Percentiles rank a stretch among this genome's conserved stretches.
Evolutionary conservation across 1,284 basidiomycete species (phyloP).

Genomic region (Sanghuangporus sanghuang): DNA sequence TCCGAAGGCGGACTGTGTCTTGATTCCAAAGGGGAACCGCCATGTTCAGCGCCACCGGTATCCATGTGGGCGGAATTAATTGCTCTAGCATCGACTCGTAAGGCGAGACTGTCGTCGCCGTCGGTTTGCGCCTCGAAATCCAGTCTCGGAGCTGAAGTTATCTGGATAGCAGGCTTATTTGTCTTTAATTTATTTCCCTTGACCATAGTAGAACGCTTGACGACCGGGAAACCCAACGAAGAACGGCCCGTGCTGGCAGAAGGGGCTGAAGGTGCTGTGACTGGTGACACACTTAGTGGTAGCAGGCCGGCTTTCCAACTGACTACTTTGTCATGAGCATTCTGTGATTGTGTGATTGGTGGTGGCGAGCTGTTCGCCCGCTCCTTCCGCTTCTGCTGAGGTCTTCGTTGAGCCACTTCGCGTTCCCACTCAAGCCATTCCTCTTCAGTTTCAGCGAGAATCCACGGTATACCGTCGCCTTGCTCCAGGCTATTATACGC

Average conservation of each 20-base stretch:
- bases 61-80: not conserved
- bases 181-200: constrained; percentile 1
- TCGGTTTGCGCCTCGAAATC: not conserved
- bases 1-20: not conserved
- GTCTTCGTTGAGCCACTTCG: constrained; percentile 10
- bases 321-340: constrained; percentile 13
- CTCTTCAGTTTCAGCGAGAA: constrained; percentile 20
- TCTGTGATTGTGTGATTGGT: constrained; percentile 2
- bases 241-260: not conserved
- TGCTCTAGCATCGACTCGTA: not conserved
- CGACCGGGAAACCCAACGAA: constrained; percentile 16
- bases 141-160: not conserved
- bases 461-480: constrained; percentile 12
- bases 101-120: not conserved
- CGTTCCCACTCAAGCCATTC: constrained; percentile 23
- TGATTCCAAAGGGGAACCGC: not conserved
- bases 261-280: not conserved
- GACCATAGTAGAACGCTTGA: constrained; percentile 13
- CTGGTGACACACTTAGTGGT: not conserved
- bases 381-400: constrained; percentile 13
- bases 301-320: constrained; percentile 14
- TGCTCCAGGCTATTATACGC: constrained; percentile 3
- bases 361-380: not conserved
- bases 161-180: not conserved
- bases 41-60: not conserved